These are phyloP conservation scores for Paraconiothyrium sp. DNA, from an alignment of 2,329 filamentous ascomycete species.

Conservation along the genomic window DNA sequence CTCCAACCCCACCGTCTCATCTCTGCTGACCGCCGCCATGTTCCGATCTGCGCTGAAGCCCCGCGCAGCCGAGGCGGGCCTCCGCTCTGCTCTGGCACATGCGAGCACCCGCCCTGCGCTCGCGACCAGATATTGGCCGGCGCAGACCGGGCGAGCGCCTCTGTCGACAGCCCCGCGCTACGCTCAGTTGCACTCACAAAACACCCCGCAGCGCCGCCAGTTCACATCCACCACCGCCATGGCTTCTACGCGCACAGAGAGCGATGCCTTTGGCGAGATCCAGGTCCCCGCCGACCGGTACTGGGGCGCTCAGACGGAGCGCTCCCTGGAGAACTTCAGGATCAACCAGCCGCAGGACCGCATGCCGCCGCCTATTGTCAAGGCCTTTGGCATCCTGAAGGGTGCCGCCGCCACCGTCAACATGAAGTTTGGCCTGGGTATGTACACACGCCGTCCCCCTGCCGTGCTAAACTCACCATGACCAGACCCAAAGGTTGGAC, in stretches of 20 bases:
- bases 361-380: constrained; percentile 92
- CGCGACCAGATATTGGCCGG: constrained; percentile 21
- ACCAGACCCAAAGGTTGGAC: constrained; percentile 83
- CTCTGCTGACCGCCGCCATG: constrained; percentile 35
- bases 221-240: constrained; percentile 47
- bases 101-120: constrained; percentile 43
- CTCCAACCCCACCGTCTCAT: not conserved
- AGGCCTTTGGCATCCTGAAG: constrained; percentile 96
- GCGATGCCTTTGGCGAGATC: constrained; percentile 97
- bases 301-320: constrained; percentile 98
- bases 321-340: constrained; percentile 95
- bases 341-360: constrained; percentile 99
- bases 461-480: constrained; percentile 28
- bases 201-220: constrained; percentile 35
- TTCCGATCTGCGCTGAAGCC: constrained; percentile 46
- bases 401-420: constrained; percentile 95
- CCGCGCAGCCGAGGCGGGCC: constrained; percentile 47
- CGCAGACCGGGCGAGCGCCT: constrained; percentile 25
- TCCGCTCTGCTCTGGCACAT: constrained; percentile 49
- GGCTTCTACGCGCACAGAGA: constrained; percentile 78
- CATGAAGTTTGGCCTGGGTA: constrained; percentile 90
- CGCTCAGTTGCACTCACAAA: constrained; percentile 29
- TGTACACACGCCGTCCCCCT: constrained; percentile 35
- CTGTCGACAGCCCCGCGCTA: constrained; percentile 40
- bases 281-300: constrained; percentile 93